phyloP scores from a whole-genome alignment of 371 early-diverging fungal species.

The Syncephalastrum contaminatum region DNA sequence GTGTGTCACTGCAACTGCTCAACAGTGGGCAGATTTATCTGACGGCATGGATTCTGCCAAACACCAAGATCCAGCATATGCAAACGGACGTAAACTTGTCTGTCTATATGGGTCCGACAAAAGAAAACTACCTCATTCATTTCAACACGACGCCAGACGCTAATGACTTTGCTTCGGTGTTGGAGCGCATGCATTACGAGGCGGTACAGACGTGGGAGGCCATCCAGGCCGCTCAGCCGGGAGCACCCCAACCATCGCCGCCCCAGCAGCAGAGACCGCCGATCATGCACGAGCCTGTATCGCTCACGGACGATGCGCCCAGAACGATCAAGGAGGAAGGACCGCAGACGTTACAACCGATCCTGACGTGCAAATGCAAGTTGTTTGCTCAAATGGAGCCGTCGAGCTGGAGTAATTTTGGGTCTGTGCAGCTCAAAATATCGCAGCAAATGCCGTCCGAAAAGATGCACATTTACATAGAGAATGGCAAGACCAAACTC shows the following conservation, averaged over 20 bases:
- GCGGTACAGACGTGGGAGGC: constrained; percentile 4
- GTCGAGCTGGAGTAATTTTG: constrained; percentile 45
- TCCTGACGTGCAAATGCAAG: constrained; percentile 45
- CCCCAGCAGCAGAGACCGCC: neutral
- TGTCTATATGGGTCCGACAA: constrained; percentile 29
- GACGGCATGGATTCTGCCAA: constrained; percentile 46
- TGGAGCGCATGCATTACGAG: constrained; percentile 27
- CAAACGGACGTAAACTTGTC: constrained; percentile 42
- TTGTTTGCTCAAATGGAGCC: constrained; percentile 40
- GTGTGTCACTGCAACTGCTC: constrained; percentile 37
- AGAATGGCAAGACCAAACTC: constrained; percentile 43
- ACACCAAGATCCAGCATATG: constrained; percentile 27
- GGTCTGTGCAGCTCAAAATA: constrained; percentile 32
- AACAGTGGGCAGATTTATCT: constrained; percentile 35
- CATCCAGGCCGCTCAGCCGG: neutral
- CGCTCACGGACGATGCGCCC: constrained; percentile 13
- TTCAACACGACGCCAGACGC: constrained; percentile 38
- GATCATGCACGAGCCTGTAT: constrained; percentile 4
- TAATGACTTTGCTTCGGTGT: constrained; percentile 14
- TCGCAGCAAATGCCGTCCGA: constrained; percentile 43
- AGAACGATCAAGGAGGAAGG: constrained; percentile 24
- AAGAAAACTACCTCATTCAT: constrained; percentile 48
- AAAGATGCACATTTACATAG: constrained; percentile 44
- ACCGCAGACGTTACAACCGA: constrained; percentile 39
- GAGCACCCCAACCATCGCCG: neutral